These are phyloP conservation scores for Iris macrosiphon DNA, from an alignment of 106 monocot genomes.

Conservation along the genomic window DNA sequence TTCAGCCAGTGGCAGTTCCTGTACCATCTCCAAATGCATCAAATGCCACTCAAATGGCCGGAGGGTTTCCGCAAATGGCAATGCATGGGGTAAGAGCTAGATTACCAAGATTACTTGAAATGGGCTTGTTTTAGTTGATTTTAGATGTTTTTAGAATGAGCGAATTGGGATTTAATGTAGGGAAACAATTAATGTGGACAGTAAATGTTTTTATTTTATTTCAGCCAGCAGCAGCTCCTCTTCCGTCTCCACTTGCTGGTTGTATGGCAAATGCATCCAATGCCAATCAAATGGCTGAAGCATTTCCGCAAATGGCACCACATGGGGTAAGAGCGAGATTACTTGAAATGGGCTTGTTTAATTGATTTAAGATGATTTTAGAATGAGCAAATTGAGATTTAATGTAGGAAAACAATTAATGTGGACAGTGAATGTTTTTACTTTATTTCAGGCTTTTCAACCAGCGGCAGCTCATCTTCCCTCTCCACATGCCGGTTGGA, in stretches of 20 bases:
- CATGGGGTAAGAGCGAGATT: slow-evolving; percentile 24
- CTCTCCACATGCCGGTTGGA: slow-evolving; percentile 45
- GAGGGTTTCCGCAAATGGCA: slow-evolving; percentile 38
- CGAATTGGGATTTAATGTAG: neutral
- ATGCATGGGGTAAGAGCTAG: slow-evolving; percentile 24
- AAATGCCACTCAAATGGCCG: slow-evolving; percentile 28
- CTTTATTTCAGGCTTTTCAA: slow-evolving; percentile 14
- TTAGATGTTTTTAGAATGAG: too few relatives aligned
- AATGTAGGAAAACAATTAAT: neutral
- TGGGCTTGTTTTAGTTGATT: neutral
- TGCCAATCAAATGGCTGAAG: slow-evolving; percentile 30
- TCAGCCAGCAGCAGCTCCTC: too few relatives aligned
- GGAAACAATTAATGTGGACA: neutral
- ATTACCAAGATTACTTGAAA: neutral
- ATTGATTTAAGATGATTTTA: too few relatives aligned
- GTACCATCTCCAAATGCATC: too few relatives aligned
- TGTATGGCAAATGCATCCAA: slow-evolving; percentile 31
- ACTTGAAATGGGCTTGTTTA: too few relatives aligned
- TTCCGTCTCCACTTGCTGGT: slow-evolving; percentile 42
- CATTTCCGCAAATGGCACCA: slow-evolving; percentile 35
- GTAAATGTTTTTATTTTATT: neutral
- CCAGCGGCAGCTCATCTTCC: slow-evolving; percentile 28
- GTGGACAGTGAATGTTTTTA: neutral
- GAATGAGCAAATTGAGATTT: too few relatives aligned
- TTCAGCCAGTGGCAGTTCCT: too few relatives aligned